phyloP scores from a whole-genome alignment of 2,329 filamentous ascomycete genomes.

The Aspergillus hiratsukae region DNA sequence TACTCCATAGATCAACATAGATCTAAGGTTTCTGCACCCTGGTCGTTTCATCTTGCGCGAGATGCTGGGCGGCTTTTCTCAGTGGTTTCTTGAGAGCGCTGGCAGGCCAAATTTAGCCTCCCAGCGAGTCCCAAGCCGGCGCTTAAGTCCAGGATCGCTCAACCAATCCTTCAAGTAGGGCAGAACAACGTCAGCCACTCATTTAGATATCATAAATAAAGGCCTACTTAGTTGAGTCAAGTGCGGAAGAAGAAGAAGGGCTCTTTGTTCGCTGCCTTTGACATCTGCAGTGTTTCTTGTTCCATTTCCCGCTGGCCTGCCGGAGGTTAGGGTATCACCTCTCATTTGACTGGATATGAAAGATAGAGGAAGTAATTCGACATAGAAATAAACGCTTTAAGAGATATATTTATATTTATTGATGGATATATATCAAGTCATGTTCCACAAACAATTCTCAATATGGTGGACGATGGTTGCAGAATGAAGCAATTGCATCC shows the following conservation, averaged over 20 bases:
- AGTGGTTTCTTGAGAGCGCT: constrained; percentile 18
- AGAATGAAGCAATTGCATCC: not conserved
- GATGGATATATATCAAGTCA: not conserved
- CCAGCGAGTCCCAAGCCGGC: constrained; percentile 17
- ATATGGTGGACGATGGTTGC: not conserved
- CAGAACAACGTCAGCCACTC: constrained; percentile 2
- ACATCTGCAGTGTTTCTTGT: constrained; percentile 9
- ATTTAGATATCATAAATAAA: not conserved
- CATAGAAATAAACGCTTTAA: not conserved
- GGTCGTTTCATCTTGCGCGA: constrained; percentile 24
- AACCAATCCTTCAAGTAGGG: constrained; percentile 19
- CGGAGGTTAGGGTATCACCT: not conserved
- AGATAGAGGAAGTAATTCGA: not conserved
- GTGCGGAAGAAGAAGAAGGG: not conserved
- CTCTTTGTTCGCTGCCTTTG: constrained; percentile 6
- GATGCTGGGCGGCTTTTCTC: constrained; percentile 10
- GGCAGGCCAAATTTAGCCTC: constrained; percentile 23
- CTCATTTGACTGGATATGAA: not conserved
- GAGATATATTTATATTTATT: not conserved
- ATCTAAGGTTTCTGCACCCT: not conserved
- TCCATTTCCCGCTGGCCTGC: constrained; percentile 10
- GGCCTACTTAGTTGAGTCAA: not conserved
- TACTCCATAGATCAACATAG: not conserved
- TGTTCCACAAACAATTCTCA: not conserved
- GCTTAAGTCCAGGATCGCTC: constrained; percentile 21